Percentiles rank a stretch among this genome's conserved stretches.
Conservation (phyloP, 495 filamentous ascomycete species). For the Aspergillus homomorphus region DNA sequence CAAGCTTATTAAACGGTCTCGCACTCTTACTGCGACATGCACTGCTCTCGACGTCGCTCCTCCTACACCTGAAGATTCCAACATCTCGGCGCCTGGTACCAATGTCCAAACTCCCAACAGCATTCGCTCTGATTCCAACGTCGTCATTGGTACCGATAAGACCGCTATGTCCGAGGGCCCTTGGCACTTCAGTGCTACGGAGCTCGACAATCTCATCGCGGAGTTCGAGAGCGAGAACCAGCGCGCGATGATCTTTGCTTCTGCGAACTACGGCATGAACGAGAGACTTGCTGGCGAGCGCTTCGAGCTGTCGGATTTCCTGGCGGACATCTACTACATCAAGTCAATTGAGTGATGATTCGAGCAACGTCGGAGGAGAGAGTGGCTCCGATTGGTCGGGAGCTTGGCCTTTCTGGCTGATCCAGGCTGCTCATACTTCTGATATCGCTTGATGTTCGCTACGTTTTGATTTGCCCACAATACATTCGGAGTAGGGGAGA, state of each 20-base stretch:
- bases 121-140: too few relatives aligned
- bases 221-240: not conserved
- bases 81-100: not conserved
- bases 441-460: not conserved
- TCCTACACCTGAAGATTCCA: not conserved
- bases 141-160: not conserved
- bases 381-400: not conserved
- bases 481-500: not conserved
- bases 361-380: not conserved
- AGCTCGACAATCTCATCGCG: not conserved
- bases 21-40: not conserved
- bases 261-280: not conserved
- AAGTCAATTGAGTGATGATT: not conserved
- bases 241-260: not conserved
- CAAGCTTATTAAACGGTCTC: conserved; percentile 6
- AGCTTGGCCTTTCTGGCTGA: not conserved
- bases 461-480: not conserved
- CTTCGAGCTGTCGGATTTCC: not conserved
- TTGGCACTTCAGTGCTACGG: not conserved
- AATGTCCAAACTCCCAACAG: not conserved
- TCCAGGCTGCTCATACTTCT: not conserved
- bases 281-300: not conserved
- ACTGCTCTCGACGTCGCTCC: not conserved
- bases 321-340: not conserved
- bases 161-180: not conserved